A percentile compares a stretch with the other conserved stretches of the same genome.
phyloP scores from a whole-genome alignment of 768 basidiomycete species.

The Exsudoporus frostii region DNA sequence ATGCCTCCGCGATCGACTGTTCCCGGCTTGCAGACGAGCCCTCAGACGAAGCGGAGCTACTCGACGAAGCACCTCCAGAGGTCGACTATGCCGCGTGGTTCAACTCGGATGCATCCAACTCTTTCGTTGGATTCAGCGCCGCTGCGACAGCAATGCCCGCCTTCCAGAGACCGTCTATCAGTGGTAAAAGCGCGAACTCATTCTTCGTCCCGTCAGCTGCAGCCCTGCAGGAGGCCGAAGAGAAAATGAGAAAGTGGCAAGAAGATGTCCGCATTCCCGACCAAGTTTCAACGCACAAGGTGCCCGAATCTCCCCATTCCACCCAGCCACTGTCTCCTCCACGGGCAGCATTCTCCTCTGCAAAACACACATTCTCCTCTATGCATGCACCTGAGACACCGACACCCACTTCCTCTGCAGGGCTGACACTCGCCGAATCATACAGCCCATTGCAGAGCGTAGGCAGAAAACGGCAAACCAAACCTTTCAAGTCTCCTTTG shows the following conservation, averaged over 20 bases:
- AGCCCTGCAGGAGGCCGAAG: conserved; percentile 54
- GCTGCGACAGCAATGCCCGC: conserved; percentile 27
- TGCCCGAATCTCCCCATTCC: conserved; percentile 1
- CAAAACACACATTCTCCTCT: conserved; percentile 36
- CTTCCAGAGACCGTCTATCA: conserved; percentile 19
- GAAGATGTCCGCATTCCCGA: conserved; percentile 31
- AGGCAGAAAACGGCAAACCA: conserved; percentile 19
- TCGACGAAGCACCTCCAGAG: conserved; percentile 39
- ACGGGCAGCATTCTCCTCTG: conserved; percentile 36
- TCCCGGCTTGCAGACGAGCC: neutral
- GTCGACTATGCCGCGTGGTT: conserved; percentile 52
- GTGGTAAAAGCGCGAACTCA: conserved; percentile 18
- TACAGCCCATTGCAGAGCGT: conserved; percentile 11
- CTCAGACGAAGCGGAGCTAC: conserved; percentile 25
- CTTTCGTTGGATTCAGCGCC: conserved; percentile 37
- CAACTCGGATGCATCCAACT: conserved; percentile 30
- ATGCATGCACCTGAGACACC: conserved; percentile 37
- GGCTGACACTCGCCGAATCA: conserved; percentile 8
- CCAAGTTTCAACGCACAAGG: conserved; percentile 22
- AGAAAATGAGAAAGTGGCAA: conserved; percentile 49
- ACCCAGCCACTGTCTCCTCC: conserved; percentile 11
- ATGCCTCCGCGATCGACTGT: conserved; percentile 10
- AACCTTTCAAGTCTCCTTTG: conserved; percentile 49
- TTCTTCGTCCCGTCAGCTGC: conserved; percentile 50
- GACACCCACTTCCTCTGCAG: conserved; percentile 28